phyloP scores from a whole-genome alignment of 2,329 filamentous ascomycete genomes.

The Cladorrhinum sp. region DNA sequence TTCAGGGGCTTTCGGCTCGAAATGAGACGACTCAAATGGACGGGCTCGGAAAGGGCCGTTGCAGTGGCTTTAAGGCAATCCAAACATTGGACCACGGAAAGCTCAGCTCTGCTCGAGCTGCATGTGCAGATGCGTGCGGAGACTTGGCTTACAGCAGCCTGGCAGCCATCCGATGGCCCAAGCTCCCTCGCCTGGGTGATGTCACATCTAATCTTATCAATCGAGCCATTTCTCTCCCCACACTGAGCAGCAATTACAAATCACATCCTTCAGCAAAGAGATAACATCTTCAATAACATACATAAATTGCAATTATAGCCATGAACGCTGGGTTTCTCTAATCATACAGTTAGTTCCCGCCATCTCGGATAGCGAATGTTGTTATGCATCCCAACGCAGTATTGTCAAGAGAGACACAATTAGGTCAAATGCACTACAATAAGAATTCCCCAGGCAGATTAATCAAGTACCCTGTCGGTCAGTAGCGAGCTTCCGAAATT shows the following conservation, averaged over 20 bases:
- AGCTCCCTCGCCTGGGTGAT: slow-evolving; percentile 14
- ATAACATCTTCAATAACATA: neutral
- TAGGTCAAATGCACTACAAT: slow-evolving; percentile 7
- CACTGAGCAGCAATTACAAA: neutral
- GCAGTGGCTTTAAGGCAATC: neutral
- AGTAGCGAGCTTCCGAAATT: slow-evolving; percentile 22
- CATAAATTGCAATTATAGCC: slow-evolving; percentile 1
- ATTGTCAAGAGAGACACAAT: neutral
- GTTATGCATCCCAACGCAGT: neutral
- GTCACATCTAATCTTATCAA: slow-evolving; percentile 10
- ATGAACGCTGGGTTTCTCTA: slow-evolving; percentile 13
- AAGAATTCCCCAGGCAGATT: slow-evolving; percentile 12
- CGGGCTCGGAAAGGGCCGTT: neutral
- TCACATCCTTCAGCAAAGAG: neutral
- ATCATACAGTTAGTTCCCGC: slow-evolving; percentile 24
- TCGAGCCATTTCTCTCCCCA: neutral
- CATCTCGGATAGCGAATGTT: neutral
- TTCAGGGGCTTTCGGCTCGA: neutral
- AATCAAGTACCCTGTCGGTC: slow-evolving; percentile 25
- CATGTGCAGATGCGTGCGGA: neutral
- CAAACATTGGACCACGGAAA: neutral
- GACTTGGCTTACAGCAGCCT: neutral
- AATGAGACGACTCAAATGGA: neutral
- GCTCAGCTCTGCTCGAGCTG: neutral
- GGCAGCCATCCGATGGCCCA: slow-evolving; percentile 12